Base-by-base conservation (phyloP, 1,139 yeast species). In the Candida glucosophila region DNA sequence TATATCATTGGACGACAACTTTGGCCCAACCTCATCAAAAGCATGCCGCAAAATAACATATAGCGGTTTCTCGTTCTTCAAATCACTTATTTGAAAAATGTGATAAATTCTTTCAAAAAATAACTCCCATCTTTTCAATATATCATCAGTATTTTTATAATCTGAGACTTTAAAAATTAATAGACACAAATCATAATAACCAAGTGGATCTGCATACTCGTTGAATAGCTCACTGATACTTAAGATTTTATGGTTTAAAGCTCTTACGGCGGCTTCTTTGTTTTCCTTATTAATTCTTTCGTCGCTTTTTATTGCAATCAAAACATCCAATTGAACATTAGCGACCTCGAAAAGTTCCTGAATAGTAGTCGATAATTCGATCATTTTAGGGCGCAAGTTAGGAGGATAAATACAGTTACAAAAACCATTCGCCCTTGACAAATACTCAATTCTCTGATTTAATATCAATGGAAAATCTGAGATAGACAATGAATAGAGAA, bases 381-480 rank as follows among this genome's bases (percentile, higher is more conserved):
- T 72, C 71, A 83, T 77, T 37, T 74, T 73, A 43, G 80, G 93
- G 38, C 92, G 69, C 41, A 77, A 66, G 33, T 69, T 73, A 17
- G 92, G 86, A 13, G 92, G 80, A 37, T 90, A 77, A 16, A 74
- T 76, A 49, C 94, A 79, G 43, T 82, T 82, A 47, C 95, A 82
- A 58, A 83, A 88, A 3, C 95, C 95, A 48, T 80, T 81, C 1
- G 96, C 97, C 38, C 97, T 71, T 1, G 96, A 82, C 32, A 90
- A 64, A 44, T 73, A 86, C 49, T 88, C 96, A 25, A 90, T 78
- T 49, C 98, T 70, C 41, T 80, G 79, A 20, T 70, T 66, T 34
- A 90, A 64, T 20, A 68, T 57, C 29, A 90, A 62, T 9, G 69
- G 68, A 49, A 86, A 86, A 28, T 77, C 80, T 15, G 93, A 77